Evolutionary conservation across 2,329 filamentous ascomycete species (phyloP).

Genomic region (Shiraia sp.): DNA sequence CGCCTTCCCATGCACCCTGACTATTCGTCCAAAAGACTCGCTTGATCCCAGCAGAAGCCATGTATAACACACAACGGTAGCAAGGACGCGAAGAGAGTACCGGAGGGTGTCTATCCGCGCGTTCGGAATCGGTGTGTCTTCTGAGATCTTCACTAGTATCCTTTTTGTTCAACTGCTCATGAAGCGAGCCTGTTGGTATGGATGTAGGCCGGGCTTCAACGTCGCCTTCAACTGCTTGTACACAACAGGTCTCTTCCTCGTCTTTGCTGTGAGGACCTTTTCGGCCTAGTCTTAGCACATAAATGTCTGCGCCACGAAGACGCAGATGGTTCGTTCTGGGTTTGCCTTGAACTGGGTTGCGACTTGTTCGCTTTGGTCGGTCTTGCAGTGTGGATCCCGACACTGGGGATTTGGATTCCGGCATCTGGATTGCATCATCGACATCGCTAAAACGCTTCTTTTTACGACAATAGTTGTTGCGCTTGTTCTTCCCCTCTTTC

Average conservation of each 20-base stretch:
- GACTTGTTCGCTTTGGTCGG: constrained; percentile 1
- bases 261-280: neutral
- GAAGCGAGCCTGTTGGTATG: constrained; percentile 43
- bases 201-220: neutral
- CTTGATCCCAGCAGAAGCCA: constrained; percentile 57
- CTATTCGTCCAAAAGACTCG: constrained; percentile 58
- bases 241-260: constrained; percentile 3
- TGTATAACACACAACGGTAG: constrained; percentile 57
- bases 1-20: constrained; percentile 55
- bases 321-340: constrained; percentile 51
- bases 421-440: too few species aligned
- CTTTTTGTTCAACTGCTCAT: constrained; percentile 51
- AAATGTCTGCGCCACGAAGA: constrained; percentile 56
- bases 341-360: neutral
- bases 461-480: constrained; percentile 34
- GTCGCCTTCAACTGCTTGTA: neutral
- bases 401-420: too few species aligned
- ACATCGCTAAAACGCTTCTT: too few species aligned
- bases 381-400: constrained; percentile 1
- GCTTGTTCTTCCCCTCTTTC: constrained; percentile 23
- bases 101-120: constrained; percentile 14
- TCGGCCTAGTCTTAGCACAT: constrained; percentile 52
- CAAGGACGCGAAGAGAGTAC: constrained; percentile 53
- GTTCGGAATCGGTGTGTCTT: neutral
- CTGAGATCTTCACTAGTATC: neutral